Evolutionary conservation across 148 eudicot species (phyloP), one percentile per base, ranked within the genome.

Genomic region (Vaccinium vitisidaea): DNA sequence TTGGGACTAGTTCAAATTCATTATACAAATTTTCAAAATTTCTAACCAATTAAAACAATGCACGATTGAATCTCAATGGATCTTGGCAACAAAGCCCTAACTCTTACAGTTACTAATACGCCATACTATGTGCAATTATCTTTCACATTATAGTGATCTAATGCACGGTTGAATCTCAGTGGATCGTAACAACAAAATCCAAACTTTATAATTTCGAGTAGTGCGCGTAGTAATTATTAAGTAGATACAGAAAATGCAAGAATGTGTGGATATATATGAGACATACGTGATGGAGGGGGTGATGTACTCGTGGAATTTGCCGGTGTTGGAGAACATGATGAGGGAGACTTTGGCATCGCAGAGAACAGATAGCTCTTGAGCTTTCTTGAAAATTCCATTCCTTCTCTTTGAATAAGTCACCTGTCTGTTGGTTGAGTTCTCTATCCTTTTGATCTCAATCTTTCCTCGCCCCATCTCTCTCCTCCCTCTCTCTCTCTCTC

Each of bases 351-450:
- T 91, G 10, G 94, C 94, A 83, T 92, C 94, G 84, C 94, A 92
- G 3, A 92, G 85, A 18, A 92, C 90, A 27, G 86, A 77, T 2
- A 92, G 92, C 13, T 92, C 93, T 74, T 92, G 86, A 39, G 94
- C 94, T 86, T 92, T 92, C 88, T 92, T 92, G 85, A 92, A 84
- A 1, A 92, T 87, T 14, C 94, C 94, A 83, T 91, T 92, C 81
- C 93, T 89, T 83, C 94, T 43, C 86, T 92, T 92, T 5, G 94
- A 92, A 71, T 89, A 92, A 23, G 94, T 92, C 1, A 92, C 94
- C 83, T 92, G 94, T 84, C 94, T 87, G 73, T 87, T 92, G 2
- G 93, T 91, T 43, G 83, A 54, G 88, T 92, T 88, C 80, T 92
- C 92, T 54, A 92, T 92, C 80, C 81, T 90, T 87, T 85, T 91